Conservation (phyloP, 352 stramenopile species). For the Pythium sukuiense region DNA sequence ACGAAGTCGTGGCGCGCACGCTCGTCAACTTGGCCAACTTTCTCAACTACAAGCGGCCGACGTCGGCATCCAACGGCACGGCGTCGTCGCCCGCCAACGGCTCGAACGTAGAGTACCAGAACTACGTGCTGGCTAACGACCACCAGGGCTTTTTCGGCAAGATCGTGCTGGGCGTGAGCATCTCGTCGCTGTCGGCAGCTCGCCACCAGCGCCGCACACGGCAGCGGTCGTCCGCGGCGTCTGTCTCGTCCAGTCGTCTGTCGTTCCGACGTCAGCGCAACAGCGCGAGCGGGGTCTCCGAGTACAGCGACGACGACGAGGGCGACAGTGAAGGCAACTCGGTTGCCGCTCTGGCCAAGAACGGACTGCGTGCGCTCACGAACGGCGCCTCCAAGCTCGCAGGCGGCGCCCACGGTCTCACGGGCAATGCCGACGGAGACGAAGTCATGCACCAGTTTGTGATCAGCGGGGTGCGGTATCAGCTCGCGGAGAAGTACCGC, state of each 20-base stretch:
- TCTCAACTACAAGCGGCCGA: constrained; percentile 48
- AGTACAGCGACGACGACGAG: constrained; percentile 19
- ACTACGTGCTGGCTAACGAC: constrained; percentile 81
- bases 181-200: constrained; percentile 61
- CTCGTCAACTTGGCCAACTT: constrained; percentile 84
- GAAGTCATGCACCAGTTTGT: constrained; percentile 89
- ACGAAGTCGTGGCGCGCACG: constrained; percentile 77
- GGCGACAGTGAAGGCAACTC: constrained; percentile 17
- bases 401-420: background rate
- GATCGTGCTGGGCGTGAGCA: constrained; percentile 56
- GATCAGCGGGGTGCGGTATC: constrained; percentile 86
- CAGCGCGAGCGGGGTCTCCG: background rate
- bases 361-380: constrained; percentile 25
- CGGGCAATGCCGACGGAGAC: constrained; percentile 28
- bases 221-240: constrained; percentile 34
- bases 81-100: constrained; percentile 26
- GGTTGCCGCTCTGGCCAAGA: constrained; percentile 25
- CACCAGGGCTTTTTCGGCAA: constrained; percentile 87
- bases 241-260: constrained; percentile 12
- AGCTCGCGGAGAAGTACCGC: constrained; percentile 83
- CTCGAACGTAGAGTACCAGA: constrained; percentile 41
- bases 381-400: constrained; percentile 7
- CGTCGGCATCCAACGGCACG: constrained; percentile 16
- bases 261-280: constrained; percentile 26
- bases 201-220: constrained; percentile 31